A percentile compares a stretch with the other conserved stretches of the same genome.
phyloP scores from a whole-genome alignment of 495 filamentous ascomycete genomes.

The Mytilinidion resinicola region DNA sequence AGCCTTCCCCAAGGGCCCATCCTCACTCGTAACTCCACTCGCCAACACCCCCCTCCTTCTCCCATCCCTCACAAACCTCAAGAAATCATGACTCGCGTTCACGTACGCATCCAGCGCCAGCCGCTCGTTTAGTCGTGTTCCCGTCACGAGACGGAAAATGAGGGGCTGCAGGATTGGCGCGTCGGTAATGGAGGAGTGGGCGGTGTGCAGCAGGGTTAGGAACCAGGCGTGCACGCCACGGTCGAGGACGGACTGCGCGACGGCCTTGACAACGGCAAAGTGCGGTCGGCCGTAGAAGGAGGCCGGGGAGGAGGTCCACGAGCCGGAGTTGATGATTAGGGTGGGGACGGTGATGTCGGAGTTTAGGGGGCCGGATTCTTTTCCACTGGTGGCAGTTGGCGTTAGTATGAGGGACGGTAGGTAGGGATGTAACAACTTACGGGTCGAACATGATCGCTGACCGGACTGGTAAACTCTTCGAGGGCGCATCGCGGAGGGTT shows the following conservation, averaged over 20 bases:
- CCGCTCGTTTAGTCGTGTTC: constrained; percentile 22
- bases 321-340: constrained; percentile 46
- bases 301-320: constrained; percentile 43
- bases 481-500: constrained; percentile 32
- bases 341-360: constrained; percentile 44
- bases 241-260: constrained; percentile 30
- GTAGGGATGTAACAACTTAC: too few relatives aligned
- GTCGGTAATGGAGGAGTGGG: constrained; percentile 50
- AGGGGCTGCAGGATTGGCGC: constrained; percentile 47
- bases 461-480: constrained; percentile 24
- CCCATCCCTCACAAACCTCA: constrained; percentile 33
- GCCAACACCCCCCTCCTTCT: constrained; percentile 10
- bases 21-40: constrained; percentile 7
- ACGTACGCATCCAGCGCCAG: constrained; percentile 35
- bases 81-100: constrained; percentile 41
- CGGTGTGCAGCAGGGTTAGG: constrained; percentile 33
- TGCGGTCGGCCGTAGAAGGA: constrained; percentile 46
- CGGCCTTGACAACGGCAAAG: constrained; percentile 45
- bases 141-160: constrained; percentile 45
- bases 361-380: constrained; percentile 47
- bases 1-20: constrained; percentile 16
- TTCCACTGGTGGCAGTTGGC: too few relatives aligned
- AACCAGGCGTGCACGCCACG: background rate
- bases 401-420: too few relatives aligned
- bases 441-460: constrained; percentile 21